Conservation (phyloP, 2,329 filamentous ascomycete genomes). For the Sporothrix mexicana region DNA sequence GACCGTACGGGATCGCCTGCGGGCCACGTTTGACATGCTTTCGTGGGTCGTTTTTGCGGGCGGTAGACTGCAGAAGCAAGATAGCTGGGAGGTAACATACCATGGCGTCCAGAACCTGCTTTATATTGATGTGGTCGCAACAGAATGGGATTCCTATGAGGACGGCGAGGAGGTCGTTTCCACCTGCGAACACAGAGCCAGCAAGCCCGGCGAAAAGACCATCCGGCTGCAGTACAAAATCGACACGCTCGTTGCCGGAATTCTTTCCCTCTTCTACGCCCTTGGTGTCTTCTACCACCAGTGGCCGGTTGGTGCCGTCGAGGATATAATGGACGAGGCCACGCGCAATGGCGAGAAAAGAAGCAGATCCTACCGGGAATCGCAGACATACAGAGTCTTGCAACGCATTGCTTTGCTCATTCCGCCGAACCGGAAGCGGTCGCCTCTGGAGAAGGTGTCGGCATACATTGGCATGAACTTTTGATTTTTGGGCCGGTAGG, state of each 20-base stretch:
- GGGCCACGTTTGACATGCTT: constrained; percentile 21
- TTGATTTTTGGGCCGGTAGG: not conserved
- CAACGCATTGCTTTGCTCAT: constrained; percentile 17
- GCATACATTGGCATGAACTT: not conserved
- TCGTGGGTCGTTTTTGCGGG: constrained; percentile 23
- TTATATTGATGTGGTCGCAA: not conserved
- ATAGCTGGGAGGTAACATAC: constrained; percentile 34
- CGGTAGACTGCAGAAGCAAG: not conserved
- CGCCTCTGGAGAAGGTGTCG: not conserved
- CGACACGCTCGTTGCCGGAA: constrained; percentile 24
- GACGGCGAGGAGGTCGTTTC: not conserved
- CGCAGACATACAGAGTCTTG: constrained; percentile 24
- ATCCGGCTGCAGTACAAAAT: constrained; percentile 23
- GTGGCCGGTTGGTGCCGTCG: constrained; percentile 29
- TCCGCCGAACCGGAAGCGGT: not conserved
- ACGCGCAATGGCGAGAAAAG: not conserved
- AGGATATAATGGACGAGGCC: constrained; percentile 8
- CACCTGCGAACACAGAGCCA: not conserved
- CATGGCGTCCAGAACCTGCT: constrained; percentile 33
- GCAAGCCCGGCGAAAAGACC: too few relatives aligned
- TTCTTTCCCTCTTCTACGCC: constrained; percentile 32
- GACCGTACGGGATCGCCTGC: not conserved
- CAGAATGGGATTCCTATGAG: not conserved
- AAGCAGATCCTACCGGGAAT: not conserved
- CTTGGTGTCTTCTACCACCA: constrained; percentile 34